A percentile compares a stretch with the other conserved stretches of the same genome.
Evolutionary conservation across 225 moss, liverwort and hornwort species (phyloP).

Genomic region (Pleurozium schreberi): DNA sequence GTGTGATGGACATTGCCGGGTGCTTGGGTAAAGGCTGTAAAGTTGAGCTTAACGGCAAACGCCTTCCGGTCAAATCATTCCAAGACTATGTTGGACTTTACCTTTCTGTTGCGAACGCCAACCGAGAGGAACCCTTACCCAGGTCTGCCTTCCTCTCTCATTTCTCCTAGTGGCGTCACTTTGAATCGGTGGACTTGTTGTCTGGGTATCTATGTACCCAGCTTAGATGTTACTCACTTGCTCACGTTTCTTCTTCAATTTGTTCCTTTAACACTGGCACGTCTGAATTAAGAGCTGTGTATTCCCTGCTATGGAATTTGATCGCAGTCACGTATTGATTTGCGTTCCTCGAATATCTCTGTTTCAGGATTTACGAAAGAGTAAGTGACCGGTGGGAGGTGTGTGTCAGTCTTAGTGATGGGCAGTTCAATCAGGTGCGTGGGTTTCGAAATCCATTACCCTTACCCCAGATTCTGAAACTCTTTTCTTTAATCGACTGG

Average conservation of each 20-base stretch:
- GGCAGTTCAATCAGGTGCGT: constrained; percentile 89
- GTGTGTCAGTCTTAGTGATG: constrained; percentile 82
- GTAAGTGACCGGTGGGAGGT: constrained; percentile 96
- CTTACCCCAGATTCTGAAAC: neutral
- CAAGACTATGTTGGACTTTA: constrained; percentile 85
- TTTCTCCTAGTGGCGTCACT: neutral
- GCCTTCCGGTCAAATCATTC: constrained; percentile 69
- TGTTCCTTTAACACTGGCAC: neutral
- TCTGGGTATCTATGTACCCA: neutral
- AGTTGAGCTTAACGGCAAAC: constrained; percentile 84
- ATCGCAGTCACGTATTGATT: neutral
- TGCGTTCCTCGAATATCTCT: neutral
- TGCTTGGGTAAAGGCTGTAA: constrained; percentile 94
- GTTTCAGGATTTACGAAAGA: constrained; percentile 73
- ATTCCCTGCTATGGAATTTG: neutral
- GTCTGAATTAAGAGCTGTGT: neutral
- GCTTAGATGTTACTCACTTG: neutral
- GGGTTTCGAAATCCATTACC: neutral
- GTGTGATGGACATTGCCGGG: constrained; percentile 87
- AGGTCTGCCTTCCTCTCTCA: constrained; percentile 15
- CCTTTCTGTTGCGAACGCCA: constrained; percentile 36
- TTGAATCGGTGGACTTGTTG: neutral
- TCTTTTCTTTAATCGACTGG: neutral
- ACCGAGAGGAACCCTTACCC: constrained; percentile 70
- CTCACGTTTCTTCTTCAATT: neutral